Conservation (phyloP, 2,329 filamentous ascomycete genomes). For the Fusarium sterilihyphosum region DNA sequence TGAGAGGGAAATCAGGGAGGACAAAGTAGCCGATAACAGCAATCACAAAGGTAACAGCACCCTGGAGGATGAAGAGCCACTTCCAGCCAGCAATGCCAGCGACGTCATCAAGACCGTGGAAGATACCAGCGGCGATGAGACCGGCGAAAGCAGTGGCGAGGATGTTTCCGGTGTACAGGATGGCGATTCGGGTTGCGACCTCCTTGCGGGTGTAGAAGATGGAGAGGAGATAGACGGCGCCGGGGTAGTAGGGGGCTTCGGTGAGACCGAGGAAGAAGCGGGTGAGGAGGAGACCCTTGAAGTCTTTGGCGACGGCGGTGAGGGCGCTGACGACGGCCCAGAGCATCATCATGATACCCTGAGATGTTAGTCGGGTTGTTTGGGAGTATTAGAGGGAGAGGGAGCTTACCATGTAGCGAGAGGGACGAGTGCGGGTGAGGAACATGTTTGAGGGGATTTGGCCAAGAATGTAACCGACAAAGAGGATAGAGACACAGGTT, state of each 20-base stretch:
- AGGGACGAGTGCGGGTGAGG: slow-evolving; percentile 54
- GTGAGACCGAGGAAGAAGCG: slow-evolving; percentile 56
- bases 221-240: slow-evolving; percentile 55
- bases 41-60: slow-evolving; percentile 52
- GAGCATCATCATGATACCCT: slow-evolving; percentile 55
- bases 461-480: slow-evolving; percentile 57
- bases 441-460: slow-evolving; percentile 57
- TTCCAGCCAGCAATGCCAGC: slow-evolving; percentile 45
- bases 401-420: slow-evolving; percentile 50
- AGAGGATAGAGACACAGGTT: slow-evolving; percentile 45
- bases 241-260: slow-evolving; percentile 53
- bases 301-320: slow-evolving; percentile 59
- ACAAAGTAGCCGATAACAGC: slow-evolving; percentile 43
- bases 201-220: slow-evolving; percentile 65
- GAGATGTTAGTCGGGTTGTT: rapidly evolving
- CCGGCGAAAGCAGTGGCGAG: slow-evolving; percentile 53
- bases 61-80: slow-evolving; percentile 73
- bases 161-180: slow-evolving; percentile 55
- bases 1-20: slow-evolving; percentile 53
- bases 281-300: slow-evolving; percentile 59
- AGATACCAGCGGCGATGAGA: slow-evolving; percentile 57
- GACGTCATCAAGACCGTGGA: slow-evolving; percentile 45
- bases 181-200: slow-evolving; percentile 54
- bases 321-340: slow-evolving; percentile 60
- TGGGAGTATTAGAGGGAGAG: rapidly evolving